Percentiles rank a stretch among this genome's conserved stretches.
Conservation (phyloP, 208 protist genomes). For the Trypanosoma grayi region DNA sequence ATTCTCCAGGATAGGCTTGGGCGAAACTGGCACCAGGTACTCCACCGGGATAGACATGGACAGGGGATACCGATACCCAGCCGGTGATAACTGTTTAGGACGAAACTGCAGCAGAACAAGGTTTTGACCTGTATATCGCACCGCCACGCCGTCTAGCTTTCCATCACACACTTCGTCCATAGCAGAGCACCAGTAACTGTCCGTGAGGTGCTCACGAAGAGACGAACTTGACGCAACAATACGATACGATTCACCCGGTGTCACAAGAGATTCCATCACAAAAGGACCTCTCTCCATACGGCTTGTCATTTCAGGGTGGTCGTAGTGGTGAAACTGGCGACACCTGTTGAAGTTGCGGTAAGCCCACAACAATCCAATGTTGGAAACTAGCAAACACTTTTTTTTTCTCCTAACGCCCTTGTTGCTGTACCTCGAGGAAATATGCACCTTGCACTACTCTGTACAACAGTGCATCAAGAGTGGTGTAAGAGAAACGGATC, state of each 20-base stretch:
- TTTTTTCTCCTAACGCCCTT: neutral
- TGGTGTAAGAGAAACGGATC: too few relatives aligned
- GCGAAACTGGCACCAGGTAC: conserved; percentile 65
- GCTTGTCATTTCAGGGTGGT: conserved; percentile 46
- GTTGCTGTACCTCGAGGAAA: neutral
- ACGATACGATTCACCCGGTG: conserved; percentile 65
- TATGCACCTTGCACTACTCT: neutral
- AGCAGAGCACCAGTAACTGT: conserved; percentile 89
- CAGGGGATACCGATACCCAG: conserved; percentile 85
- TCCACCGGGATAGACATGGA: conserved; percentile 89
- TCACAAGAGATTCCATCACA: conserved; percentile 58
- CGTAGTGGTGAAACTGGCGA: too few relatives aligned
- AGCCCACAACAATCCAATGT: too few relatives aligned
- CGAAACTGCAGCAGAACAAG: conserved; percentile 86
- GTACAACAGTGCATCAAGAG: too few relatives aligned
- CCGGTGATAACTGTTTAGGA: conserved; percentile 58
- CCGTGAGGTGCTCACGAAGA: conserved; percentile 73
- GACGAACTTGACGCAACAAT: conserved; percentile 71
- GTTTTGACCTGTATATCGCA: conserved; percentile 87
- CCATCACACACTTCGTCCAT: conserved; percentile 90
- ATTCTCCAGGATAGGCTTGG: neutral
- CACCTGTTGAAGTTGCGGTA: too few relatives aligned
- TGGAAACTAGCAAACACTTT: too few relatives aligned
- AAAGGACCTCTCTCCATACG: conserved; percentile 23
- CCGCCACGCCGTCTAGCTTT: conserved; percentile 73